Percentiles rank a stretch among this genome's conserved stretches.
Evolutionary conservation across 164 flowering plant species (phyloP).

Genomic region (Pachysandra terminalis): DNA sequence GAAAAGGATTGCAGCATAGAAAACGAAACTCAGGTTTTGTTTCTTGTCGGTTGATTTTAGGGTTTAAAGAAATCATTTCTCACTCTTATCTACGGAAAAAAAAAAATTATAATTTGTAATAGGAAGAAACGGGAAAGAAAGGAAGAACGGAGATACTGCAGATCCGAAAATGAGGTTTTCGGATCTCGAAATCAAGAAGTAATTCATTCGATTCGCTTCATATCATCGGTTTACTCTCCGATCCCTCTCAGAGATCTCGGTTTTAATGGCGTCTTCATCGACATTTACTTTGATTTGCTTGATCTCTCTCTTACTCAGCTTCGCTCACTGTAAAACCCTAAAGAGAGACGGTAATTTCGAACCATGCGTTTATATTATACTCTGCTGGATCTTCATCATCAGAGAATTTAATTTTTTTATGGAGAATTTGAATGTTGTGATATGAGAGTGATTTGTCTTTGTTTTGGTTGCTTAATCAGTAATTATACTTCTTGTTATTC

Average conservation of each 20-base stretch:
- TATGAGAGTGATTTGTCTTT: no score
- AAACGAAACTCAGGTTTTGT: not conserved
- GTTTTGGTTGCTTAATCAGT: no score
- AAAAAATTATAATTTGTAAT: not conserved
- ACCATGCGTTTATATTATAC: not conserved
- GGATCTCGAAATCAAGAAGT: not conserved
- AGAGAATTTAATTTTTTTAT: no score
- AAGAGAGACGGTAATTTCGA: constrained; percentile 62
- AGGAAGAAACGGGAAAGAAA: not conserved
- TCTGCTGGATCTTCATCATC: not conserved
- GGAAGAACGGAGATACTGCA: not conserved
- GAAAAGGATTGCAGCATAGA: not conserved
- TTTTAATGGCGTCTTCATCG: constrained; percentile 10
- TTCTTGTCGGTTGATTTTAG: not conserved
- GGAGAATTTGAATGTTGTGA: no score
- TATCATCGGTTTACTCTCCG: not conserved
- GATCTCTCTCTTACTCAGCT: constrained; percentile 25
- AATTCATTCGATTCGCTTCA: not conserved
- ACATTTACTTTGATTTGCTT: constrained; percentile 23
- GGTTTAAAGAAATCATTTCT: not conserved
- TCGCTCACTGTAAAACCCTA: constrained; percentile 60
- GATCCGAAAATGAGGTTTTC: not conserved
- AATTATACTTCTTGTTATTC: no score
- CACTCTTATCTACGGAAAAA: not conserved
- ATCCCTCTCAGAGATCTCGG: constrained; percentile 1